These are phyloP conservation scores for Fusarium torulosum DNA, from an alignment of 2,329 filamentous ascomycete genomes.

Conservation along the genomic window DNA sequence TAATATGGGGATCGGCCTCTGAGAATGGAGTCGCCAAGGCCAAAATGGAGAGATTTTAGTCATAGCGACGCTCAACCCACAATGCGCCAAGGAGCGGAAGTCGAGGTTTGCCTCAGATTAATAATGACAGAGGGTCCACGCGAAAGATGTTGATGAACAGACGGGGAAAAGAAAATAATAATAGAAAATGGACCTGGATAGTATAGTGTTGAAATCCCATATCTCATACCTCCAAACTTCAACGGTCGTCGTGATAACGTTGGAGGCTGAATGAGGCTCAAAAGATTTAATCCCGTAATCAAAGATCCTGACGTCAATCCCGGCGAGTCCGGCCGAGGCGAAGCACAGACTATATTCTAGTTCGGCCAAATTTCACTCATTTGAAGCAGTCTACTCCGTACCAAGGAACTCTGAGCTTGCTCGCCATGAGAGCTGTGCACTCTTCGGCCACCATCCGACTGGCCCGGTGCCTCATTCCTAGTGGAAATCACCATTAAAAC, in stretches of 20 bases:
- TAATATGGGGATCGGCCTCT: constrained; percentile 25
- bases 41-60: constrained; percentile 31
- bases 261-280: constrained; percentile 34
- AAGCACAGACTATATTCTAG: constrained; percentile 16
- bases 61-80: constrained; percentile 30
- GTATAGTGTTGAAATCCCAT: not conserved
- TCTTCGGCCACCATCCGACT: constrained; percentile 25
- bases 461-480: constrained; percentile 16
- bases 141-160: not conserved
- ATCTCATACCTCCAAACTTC: not conserved
- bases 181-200: too few relatives aligned
- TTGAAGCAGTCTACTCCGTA: not conserved
- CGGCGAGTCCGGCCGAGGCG: constrained; percentile 28
- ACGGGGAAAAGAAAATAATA: not conserved
- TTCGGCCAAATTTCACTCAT: constrained; percentile 32
- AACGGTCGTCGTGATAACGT: constrained; percentile 18
- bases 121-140: not conserved
- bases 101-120: constrained; percentile 6
- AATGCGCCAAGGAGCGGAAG: constrained; percentile 17
- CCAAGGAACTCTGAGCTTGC: constrained; percentile 10
- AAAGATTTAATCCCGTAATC: constrained; percentile 5
- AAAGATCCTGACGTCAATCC: constrained; percentile 29
- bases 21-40: constrained; percentile 28
- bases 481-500: not conserved
- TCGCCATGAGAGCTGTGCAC: constrained; percentile 1